Base-by-base conservation (phyloP, 805 yeast genomes). In the Danielozyma ontarioensis region DNA sequence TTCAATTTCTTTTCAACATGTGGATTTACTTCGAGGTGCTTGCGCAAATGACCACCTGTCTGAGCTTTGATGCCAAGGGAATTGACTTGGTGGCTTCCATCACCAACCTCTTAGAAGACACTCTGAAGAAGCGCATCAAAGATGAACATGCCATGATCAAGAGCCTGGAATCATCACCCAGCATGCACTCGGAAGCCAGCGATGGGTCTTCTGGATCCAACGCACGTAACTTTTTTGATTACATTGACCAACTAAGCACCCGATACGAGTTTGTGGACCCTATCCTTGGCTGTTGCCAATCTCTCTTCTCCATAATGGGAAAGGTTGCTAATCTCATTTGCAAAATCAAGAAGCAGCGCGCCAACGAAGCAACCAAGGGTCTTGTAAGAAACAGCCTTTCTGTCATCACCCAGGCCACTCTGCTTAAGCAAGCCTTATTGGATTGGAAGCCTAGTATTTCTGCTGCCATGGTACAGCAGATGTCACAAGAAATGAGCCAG, bases 21-120 rank as follows among this genome's bases (percentile, higher is more conserved):
- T 80, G 83, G 78, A 63, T 78, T 28, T 80, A 80, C 51, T 70
- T 76, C 43, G 85, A 80, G 51, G 84, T 80, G 3, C 54, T 80
- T 37, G 78, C 84, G 1, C 73, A 81, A 37, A 70, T 80, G 70
- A 77, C 85, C 0, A 68, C 79, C 17, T 73, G 70, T 34, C 55
- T 62, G 5, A 64, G 57, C 15, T 60, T 62, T 12, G 76, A 74
- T 36, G 67, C 60, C 34, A 62, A 59, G 32, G 70, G 70, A 1
- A 53, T 64, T 13, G 70, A 64, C 34, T 48, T 63, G 24, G 70
- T 64, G 10, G 67, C 69, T 1, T 55, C 67, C 2, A 62, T 64
- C 34, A 64, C 70, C 14, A 41, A 58, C 2, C 56, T 59, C 33
- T 43, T 53, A 13, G 57, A 59, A 25, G 41, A 28, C 15, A 35